These are phyloP conservation scores for Davidsoniella virescens DNA, from an alignment of 2,329 filamentous ascomycete species.

Conservation along the genomic window DNA sequence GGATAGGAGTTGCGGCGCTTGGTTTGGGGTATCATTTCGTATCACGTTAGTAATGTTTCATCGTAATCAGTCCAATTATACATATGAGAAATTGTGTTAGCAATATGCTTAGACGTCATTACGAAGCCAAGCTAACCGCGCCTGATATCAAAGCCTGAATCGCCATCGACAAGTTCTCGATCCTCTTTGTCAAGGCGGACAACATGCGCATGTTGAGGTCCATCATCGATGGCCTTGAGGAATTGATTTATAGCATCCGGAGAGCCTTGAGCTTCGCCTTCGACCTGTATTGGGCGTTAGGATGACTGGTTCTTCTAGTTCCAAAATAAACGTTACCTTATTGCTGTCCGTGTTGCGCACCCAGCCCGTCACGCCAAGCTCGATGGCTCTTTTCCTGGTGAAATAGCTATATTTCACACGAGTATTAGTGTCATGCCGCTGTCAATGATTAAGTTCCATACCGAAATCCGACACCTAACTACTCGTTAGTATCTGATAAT, in stretches of 20 bases:
- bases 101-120: background rate
- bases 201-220: slow-evolving; percentile 57
- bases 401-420: slow-evolving; percentile 29
- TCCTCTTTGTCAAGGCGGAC: slow-evolving; percentile 55
- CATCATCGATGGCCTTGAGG: slow-evolving; percentile 57
- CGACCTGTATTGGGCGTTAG: slow-evolving; percentile 42
- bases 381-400: slow-evolving; percentile 33
- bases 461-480: slow-evolving; percentile 40
- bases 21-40: background rate
- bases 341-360: slow-evolving; percentile 41
- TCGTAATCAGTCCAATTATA: background rate
- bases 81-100: background rate
- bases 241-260: slow-evolving; percentile 50
- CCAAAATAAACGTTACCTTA: slow-evolving; percentile 26
- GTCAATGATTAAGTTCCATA: slow-evolving; percentile 16
- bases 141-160: slow-evolving; percentile 47
- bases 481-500: background rate
- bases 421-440: background rate
- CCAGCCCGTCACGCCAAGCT: slow-evolving; percentile 41
- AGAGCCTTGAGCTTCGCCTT: slow-evolving; percentile 74
- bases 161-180: slow-evolving; percentile 47
- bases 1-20: background rate
- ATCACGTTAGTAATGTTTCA: background rate
- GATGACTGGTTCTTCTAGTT: background rate
- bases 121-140: slow-evolving; percentile 16